Conservation (phyloP, 352 stramenopile species). For the Pythium utonaiense region DNA sequence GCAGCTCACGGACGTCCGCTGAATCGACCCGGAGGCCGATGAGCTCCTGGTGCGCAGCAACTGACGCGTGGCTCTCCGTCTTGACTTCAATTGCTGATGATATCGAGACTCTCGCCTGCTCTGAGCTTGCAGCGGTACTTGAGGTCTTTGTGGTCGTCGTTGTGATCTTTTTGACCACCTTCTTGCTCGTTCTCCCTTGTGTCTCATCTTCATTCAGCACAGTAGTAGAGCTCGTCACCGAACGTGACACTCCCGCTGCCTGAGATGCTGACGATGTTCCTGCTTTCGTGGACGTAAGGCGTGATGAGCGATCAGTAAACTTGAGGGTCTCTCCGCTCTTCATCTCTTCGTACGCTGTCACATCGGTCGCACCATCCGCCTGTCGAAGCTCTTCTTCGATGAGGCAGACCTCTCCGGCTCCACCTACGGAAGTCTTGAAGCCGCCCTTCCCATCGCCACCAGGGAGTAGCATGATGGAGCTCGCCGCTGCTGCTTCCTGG, state of each 20-base stretch:
- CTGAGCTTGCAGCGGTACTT: background rate
- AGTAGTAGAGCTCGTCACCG: background rate
- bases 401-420: background rate
- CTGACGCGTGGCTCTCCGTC: background rate
- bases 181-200: background rate
- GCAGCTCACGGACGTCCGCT: slow-evolving; percentile 15
- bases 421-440: background rate
- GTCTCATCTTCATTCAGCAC: background rate
- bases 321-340: background rate
- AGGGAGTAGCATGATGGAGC: slow-evolving; percentile 1
- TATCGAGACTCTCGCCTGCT: background rate
- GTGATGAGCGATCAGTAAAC: background rate
- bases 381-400: slow-evolving; percentile 9
- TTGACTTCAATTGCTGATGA: background rate
- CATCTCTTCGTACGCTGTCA: slow-evolving; percentile 17
- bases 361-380: slow-evolving; percentile 8
- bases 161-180: slow-evolving; percentile 7
- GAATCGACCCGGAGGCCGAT: slow-evolving; percentile 41
- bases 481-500: background rate
- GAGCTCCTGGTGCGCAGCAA: slow-evolving; percentile 61
- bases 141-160: slow-evolving; percentile 2
- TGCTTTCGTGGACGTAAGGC: too few relatives aligned
- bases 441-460: slow-evolving; percentile 1
- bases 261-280: background rate
- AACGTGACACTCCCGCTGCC: background rate